A percentile compares a stretch with the other conserved stretches of the same genome.
These are phyloP conservation scores for Gaeumannomyces tritici DNA, from an alignment of 2,329 filamentous ascomycete species.

Conservation along the genomic window DNA sequence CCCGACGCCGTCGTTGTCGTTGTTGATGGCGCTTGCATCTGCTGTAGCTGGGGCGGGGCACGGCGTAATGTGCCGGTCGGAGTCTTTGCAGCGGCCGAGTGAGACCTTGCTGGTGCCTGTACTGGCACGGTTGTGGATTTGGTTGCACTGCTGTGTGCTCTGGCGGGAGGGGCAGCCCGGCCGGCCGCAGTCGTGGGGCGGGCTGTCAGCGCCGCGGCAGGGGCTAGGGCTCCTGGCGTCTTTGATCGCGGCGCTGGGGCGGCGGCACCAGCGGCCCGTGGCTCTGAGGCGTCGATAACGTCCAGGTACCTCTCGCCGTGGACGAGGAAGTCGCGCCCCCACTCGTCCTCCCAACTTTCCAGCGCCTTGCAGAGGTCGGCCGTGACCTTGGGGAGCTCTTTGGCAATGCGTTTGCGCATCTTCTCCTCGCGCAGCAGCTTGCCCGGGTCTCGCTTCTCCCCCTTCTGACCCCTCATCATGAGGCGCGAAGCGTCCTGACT, in stretches of 20 bases:
- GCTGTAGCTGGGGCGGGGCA: conserved; percentile 17
- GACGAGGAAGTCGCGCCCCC: conserved; percentile 84
- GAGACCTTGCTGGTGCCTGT: not conserved
- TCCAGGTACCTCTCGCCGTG: conserved; percentile 89
- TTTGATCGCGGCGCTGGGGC: conserved; percentile 58
- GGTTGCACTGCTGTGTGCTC: conserved; percentile 10
- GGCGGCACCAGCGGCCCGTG: conserved; percentile 32
- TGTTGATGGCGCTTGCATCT: conserved; percentile 17
- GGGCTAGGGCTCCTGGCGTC: conserved; percentile 46
- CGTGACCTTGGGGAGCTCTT: conserved; percentile 88
- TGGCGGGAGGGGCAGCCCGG: conserved; percentile 7
- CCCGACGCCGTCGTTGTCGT: conserved; percentile 12
- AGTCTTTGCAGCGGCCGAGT: conserved; percentile 38
- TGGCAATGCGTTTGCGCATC: conserved; percentile 94
- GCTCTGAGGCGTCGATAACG: conserved; percentile 57
- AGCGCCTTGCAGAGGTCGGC: conserved; percentile 74
- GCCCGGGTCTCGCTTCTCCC: conserved; percentile 87
- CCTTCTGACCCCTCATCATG: conserved; percentile 84
- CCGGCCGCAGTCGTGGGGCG: conserved; percentile 28
- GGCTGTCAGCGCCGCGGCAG: conserved; percentile 38
- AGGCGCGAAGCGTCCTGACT: conserved; percentile 92
- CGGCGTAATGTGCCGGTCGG: conserved; percentile 27
- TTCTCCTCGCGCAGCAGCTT: conserved; percentile 94
- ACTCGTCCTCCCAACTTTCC: conserved; percentile 86
- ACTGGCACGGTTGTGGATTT: not conserved